Evolutionary conservation across 352 stramenopile genomes (phyloP), one percentile per base, ranked within the genome.

Genomic region (Plasmopara muralis): DNA sequence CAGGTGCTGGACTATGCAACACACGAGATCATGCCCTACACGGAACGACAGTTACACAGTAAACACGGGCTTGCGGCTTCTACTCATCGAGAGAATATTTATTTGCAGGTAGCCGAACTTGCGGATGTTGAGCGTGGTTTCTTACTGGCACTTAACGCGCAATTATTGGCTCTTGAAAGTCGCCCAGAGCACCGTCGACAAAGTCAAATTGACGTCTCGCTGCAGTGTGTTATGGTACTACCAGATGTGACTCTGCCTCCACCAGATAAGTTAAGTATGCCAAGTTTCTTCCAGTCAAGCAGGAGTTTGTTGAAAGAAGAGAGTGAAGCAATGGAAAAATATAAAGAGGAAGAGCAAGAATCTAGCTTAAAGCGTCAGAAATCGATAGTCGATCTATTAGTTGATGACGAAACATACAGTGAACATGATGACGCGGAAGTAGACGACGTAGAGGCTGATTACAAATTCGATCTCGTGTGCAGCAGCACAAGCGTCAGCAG

Each of bases 151-250:
- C 59, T 93, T 8, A 93, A 93, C 52, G 68, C 72, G 43, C 66
- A 85, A 53, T 40, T 89, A 18, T 47, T 93, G 52, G 42, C 64
- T 15, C 63, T 86, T 3, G 75, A 86, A 43, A 57, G 51, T 1
- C 73, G 83, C 9, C 83, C 83, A 14, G 49, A 51, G 39, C 79
- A 90, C 41, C 61, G 83, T 18, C 58, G 73, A 51, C 68, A 79
- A n/a, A 86, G 75, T 47, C 72, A 89, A 53, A 85, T 93, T 40
- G 77, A 93, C 61, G 68, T 87, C 13, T 72, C 67, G 20, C 47
- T 93, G 20, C 43, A 82, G 60, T 86, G 68, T 33, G 79, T 90
- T 13, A 87, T 93, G 77, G 64, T 90, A 47, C 55, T 93, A 30
- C 83, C 83, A 8, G 78, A 93, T 39, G 77, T 93, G 62, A 87